A percentile compares a stretch with the other conserved stretches of the same genome.
phyloP scores from a whole-genome alignment of 2,329 filamentous ascomycete species.

The Nigrospora osmanthi region DNA sequence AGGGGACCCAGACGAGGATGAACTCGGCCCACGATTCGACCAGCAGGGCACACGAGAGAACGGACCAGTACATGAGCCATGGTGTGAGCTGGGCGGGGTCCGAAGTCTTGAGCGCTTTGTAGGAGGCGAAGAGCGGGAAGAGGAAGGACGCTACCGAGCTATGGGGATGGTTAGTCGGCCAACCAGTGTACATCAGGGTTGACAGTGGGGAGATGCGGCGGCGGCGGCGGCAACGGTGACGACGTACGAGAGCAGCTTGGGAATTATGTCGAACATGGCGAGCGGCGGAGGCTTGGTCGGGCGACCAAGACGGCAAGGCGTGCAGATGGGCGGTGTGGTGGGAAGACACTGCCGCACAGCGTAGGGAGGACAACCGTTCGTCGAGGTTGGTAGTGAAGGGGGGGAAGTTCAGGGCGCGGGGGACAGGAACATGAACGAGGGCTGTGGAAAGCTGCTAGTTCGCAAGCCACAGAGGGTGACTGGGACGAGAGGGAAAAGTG shows the following conservation, averaged over 20 bases:
- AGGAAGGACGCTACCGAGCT: constrained; percentile 84
- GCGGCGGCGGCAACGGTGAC: background rate
- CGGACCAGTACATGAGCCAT: constrained; percentile 99
- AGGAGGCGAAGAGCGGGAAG: constrained; percentile 93
- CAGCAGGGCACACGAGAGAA: constrained; percentile 72
- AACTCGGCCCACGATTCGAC: constrained; percentile 84
- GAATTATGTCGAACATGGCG: constrained; percentile 56
- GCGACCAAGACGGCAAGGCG: background rate
- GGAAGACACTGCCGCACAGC: no score
- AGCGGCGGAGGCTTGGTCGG: background rate
- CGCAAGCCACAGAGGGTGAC: no score
- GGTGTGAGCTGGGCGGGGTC: constrained; percentile 84
- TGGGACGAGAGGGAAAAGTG: no score
- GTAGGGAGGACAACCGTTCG: no score
- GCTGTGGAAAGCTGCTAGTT: no score
- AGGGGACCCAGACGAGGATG: constrained; percentile 84
- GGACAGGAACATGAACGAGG: no score
- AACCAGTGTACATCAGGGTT: background rate
- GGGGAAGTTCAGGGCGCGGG: no score
- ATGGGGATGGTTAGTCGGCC: constrained; percentile 3
- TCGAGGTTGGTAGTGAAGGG: no score
- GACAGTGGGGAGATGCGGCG: background rate
- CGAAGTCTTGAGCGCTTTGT: constrained; percentile 91
- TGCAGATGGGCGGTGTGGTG: no score
- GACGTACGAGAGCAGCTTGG: constrained; percentile 57